phyloP scores from a whole-genome alignment of 345 rosid genomes.

The Clausena lansium region DNA sequence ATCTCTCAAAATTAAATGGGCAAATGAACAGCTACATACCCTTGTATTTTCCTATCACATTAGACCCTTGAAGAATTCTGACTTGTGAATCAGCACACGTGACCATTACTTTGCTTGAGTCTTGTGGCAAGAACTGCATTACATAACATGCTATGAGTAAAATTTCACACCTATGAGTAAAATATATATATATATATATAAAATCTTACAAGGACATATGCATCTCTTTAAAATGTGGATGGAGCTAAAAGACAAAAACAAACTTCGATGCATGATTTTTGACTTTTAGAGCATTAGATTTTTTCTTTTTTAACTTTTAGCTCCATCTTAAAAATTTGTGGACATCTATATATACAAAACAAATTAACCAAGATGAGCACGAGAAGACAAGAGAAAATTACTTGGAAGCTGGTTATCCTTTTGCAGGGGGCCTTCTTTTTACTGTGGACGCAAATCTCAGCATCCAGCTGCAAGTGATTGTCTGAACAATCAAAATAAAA shows the following conservation, averaged over 20 bases:
- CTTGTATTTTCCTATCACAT: slow-evolving; percentile 68
- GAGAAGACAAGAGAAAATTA: slow-evolving; percentile 20
- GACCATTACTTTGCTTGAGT: slow-evolving; percentile 76
- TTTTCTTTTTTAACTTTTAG: neutral
- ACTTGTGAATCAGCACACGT: slow-evolving; percentile 86
- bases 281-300: neutral
- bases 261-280: neutral
- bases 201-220: too few species aligned
- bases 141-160: neutral
- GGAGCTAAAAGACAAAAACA: too few species aligned
- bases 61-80: slow-evolving; percentile 71
- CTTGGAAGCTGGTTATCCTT: slow-evolving; percentile 83
- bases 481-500: slow-evolving; percentile 41
- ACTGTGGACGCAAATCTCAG: slow-evolving; percentile 52
- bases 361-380: neutral
- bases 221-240: too few species aligned
- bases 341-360: neutral
- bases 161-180: neutral
- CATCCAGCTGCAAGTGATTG: slow-evolving; percentile 72
- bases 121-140: slow-evolving; percentile 64
- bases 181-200: neutral
- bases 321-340: neutral
- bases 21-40: slow-evolving; percentile 38
- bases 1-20: neutral
- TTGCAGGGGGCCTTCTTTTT: slow-evolving; percentile 73